Conservation (phyloP, 1,139 yeast genomes). For the Suhomyces panamericanus region DNA sequence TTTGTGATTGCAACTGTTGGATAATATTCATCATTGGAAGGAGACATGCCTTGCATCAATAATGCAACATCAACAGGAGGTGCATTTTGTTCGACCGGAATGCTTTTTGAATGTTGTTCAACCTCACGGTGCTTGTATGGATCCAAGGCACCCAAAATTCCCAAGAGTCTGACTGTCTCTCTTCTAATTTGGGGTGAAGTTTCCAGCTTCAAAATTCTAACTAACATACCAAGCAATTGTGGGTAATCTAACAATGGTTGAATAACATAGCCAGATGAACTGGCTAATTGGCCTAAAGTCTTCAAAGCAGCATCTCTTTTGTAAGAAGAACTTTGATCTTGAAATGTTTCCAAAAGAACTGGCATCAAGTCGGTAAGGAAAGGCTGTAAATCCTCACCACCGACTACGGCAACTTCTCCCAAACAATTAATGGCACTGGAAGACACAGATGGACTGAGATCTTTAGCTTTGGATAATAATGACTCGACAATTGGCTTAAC, state of each 20-base stretch:
- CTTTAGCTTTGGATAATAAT: slow-evolving; percentile 73
- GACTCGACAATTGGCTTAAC: slow-evolving; percentile 87
- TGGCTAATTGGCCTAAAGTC: slow-evolving; percentile 83
- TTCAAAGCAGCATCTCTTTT: slow-evolving; percentile 89
- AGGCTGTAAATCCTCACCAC: slow-evolving; percentile 79
- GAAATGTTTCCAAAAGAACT: slow-evolving; percentile 78
- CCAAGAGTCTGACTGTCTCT: slow-evolving; percentile 84
- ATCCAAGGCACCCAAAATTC: slow-evolving; percentile 94
- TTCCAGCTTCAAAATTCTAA: slow-evolving; percentile 79
- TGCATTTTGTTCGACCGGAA: slow-evolving; percentile 75
- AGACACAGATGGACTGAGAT: slow-evolving; percentile 74
- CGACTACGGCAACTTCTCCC: slow-evolving; percentile 86
- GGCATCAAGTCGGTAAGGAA: slow-evolving; percentile 84
- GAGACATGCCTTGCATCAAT: slow-evolving; percentile 91
- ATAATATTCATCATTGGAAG: slow-evolving; percentile 89
- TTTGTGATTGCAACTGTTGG: slow-evolving; percentile 93
- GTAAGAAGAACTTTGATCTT: slow-evolving; percentile 83
- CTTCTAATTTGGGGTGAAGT: slow-evolving; percentile 71
- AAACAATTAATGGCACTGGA: slow-evolving; percentile 85
- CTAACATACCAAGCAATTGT: slow-evolving; percentile 76
- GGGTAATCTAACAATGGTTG: slow-evolving; percentile 93
- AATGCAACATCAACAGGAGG: slow-evolving; percentile 89
- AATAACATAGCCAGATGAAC: slow-evolving; percentile 92
- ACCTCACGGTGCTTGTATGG: slow-evolving; percentile 94
- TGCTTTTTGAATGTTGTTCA: slow-evolving; percentile 65